Evolutionary conservation across 371 early-diverging fungal species (phyloP).

Genomic region (Apophysomyces elegans): DNA sequence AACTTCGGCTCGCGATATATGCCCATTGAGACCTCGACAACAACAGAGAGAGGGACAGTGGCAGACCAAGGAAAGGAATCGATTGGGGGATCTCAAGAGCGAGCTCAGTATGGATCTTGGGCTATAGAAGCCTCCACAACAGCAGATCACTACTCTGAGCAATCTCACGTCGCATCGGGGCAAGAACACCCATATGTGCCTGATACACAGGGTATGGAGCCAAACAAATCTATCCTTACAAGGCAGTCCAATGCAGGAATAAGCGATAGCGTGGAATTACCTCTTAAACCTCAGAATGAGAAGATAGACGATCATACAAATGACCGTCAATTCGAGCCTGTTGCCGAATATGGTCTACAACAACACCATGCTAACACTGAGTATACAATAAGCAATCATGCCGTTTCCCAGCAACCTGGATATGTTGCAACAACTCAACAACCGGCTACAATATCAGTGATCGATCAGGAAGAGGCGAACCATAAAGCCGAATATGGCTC

Average conservation of each 20-base stretch:
- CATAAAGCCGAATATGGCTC: neutral
- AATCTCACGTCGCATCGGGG: neutral
- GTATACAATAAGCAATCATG: neutral
- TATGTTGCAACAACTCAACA: neutral
- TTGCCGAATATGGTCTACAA: neutral
- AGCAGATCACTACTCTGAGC: too few species aligned
- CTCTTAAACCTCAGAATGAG: neutral
- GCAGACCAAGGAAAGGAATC: too few species aligned
- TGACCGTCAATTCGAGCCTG: neutral
- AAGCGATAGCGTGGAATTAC: neutral
- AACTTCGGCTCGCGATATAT: too few species aligned
- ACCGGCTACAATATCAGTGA: neutral
- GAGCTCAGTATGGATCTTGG: too few species aligned
- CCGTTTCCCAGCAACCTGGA: neutral
- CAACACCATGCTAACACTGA: neutral
- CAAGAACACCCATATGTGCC: neutral
- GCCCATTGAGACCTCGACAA: too few species aligned
- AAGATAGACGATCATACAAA: neutral
- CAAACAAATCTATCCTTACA: neutral
- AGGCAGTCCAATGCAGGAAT: neutral
- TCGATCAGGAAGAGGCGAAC: neutral
- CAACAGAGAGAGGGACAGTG: too few species aligned
- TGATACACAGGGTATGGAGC: neutral
- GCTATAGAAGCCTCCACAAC: too few species aligned
- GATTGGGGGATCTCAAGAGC: too few species aligned